Evolutionary conservation across 2,329 filamentous ascomycete species (phyloP).

Genomic region (Colletotrichum eremochloae): DNA sequence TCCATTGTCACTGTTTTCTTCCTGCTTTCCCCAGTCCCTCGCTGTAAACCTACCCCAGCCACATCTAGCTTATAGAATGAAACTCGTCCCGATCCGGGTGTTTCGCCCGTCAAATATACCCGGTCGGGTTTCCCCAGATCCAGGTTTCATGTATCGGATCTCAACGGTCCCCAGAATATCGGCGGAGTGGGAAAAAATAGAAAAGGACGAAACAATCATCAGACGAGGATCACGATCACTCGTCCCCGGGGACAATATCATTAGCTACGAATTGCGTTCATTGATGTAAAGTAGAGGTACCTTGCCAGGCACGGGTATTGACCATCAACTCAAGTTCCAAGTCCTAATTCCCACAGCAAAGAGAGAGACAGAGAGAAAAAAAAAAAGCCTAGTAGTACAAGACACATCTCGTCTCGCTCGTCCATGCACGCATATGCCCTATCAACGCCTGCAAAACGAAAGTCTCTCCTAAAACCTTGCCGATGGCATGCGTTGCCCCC

Average conservation of each 20-base stretch:
- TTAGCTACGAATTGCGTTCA: neutral
- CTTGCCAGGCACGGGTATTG: constrained; percentile 23
- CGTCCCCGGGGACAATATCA: too few relatives aligned
- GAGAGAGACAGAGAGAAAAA: neutral
- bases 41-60: neutral
- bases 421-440: neutral
- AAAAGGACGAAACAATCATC: neutral
- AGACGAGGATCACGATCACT: neutral
- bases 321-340: too few relatives aligned
- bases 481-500: constrained; percentile 20
- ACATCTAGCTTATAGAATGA: too few relatives aligned
- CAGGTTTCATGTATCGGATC: neutral
- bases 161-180: neutral
- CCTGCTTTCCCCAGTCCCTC: too few relatives aligned
- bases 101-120: too few relatives aligned
- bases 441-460: neutral
- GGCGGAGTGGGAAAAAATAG: neutral
- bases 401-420: neutral
- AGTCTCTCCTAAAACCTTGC: constrained; percentile 20
- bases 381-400: constrained; percentile 2
- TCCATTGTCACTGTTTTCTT: too few relatives aligned
- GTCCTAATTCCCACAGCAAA: neutral
- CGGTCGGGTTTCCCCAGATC: neutral
- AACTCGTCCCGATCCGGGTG: too few relatives aligned
- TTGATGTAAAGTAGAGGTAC: constrained; percentile 1